Conservation (phyloP, 1,139 yeast genomes). For the Lodderomyces jiufengensis region DNA sequence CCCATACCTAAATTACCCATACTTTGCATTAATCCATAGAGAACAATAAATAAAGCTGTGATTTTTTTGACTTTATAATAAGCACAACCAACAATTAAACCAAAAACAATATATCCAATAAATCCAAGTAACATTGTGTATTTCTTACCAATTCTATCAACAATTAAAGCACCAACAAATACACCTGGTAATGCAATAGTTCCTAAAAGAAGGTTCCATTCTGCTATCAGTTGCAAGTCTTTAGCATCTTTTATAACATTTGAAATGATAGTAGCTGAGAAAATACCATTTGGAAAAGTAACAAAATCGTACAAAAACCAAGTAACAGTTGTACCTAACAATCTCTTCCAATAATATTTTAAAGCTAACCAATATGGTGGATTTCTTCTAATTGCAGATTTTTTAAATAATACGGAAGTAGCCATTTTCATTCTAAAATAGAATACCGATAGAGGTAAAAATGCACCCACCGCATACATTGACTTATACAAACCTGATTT, state of each 20-base stretch:
- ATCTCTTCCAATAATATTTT: constrained; percentile 45
- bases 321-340: constrained; percentile 42
- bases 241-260: constrained; percentile 23
- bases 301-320: constrained; percentile 55
- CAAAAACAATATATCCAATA: constrained; percentile 44
- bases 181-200: constrained; percentile 47
- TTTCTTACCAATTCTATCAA: constrained; percentile 43
- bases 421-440: constrained; percentile 70
- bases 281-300: constrained; percentile 50
- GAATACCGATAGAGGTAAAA: constrained; percentile 72
- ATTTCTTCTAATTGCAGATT: constrained; percentile 40
- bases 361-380: constrained; percentile 48
- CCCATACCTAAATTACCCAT: constrained; percentile 77
- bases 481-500: constrained; percentile 62
- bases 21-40: constrained; percentile 44
- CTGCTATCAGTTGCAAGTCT: constrained; percentile 40
- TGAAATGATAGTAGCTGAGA: constrained; percentile 44
- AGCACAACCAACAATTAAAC: constrained; percentile 46
- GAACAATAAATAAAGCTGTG: constrained; percentile 41
- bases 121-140: constrained; percentile 46
- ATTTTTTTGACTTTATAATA: constrained; percentile 38
- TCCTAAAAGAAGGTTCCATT: constrained; percentile 47
- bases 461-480: constrained; percentile 68
- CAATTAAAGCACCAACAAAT: constrained; percentile 39
- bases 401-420: constrained; percentile 52